Percentiles rank a stretch among this genome's conserved stretches.
These are phyloP conservation scores for Aspergillus ustus DNA, from an alignment of 2,329 filamentous ascomycete species.

Conservation along the genomic window DNA sequence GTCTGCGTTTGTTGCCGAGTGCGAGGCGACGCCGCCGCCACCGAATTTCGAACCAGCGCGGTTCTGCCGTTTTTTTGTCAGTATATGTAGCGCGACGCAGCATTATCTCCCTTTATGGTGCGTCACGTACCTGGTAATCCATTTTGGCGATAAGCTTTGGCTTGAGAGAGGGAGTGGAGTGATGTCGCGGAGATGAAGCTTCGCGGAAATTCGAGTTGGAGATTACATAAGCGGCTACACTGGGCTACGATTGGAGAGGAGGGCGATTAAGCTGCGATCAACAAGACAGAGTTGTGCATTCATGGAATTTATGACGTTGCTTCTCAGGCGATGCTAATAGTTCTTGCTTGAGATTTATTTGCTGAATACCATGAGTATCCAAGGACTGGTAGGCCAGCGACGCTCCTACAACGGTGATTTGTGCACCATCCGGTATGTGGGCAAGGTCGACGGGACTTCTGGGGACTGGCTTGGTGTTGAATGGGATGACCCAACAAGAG, in stretches of 20 bases:
- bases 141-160: conserved; percentile 35
- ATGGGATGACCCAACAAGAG: conserved; percentile 86
- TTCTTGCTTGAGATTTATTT: neutral
- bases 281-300: neutral
- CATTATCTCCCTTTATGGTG: neutral
- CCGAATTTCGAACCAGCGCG: conserved; percentile 97
- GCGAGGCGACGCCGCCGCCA: conserved; percentile 92
- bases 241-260: conserved; percentile 17
- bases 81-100: neutral
- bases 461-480: conserved; percentile 92
- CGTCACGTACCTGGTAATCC: conserved; percentile 55
- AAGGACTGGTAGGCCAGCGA: conserved; percentile 68
- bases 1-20: conserved; percentile 93
- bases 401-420: conserved; percentile 76
- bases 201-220: conserved; percentile 21
- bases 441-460: conserved; percentile 73
- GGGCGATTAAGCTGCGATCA: neutral
- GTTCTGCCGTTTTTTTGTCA: conserved; percentile 62
- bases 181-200: conserved; percentile 16
- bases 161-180: conserved; percentile 2
- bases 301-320: neutral
- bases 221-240: conserved; percentile 31
- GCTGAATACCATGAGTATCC: neutral
- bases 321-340: neutral
- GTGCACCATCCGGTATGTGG: conserved; percentile 85